Conservation (phyloP, 441 rosid genomes). For the Jatropha multifida region DNA sequence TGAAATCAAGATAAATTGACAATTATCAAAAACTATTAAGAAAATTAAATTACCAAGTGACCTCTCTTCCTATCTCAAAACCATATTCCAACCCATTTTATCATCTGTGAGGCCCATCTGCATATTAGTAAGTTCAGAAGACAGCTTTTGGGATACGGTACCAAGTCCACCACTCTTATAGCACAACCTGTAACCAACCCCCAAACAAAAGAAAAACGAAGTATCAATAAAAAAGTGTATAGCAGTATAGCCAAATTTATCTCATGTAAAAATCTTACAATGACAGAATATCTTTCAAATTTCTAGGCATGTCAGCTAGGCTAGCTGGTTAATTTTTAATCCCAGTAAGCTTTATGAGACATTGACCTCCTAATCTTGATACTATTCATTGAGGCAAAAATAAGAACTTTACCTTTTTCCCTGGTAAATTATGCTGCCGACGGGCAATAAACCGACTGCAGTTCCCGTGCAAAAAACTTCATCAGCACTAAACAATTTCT, state of each 20-base stretch:
- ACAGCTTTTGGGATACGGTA: constrained; percentile 46
- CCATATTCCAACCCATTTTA: constrained; percentile 72
- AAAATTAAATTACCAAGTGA: neutral
- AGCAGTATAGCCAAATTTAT: neutral
- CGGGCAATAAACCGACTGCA: constrained; percentile 77
- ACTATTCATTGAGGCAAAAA: neutral
- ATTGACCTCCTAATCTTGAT: neutral
- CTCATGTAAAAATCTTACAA: neutral
- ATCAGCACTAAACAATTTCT: constrained; percentile 69
- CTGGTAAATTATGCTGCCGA: constrained; percentile 67
- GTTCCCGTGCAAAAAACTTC: constrained; percentile 90
- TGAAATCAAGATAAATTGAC: neutral
- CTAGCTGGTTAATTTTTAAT: neutral
- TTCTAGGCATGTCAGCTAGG: neutral
- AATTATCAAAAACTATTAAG: neutral
- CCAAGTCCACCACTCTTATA: constrained; percentile 64
- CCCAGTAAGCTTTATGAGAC: neutral
- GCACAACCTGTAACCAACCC: constrained; percentile 41
- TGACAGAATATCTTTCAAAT: neutral
- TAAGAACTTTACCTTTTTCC: constrained; percentile 51
- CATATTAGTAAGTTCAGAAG: constrained; percentile 55
- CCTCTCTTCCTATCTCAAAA: constrained; percentile 30
- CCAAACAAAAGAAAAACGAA: neutral
- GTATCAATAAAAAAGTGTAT: neutral
- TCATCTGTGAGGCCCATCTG: constrained; percentile 88